Evolutionary conservation across 1,139 yeast genomes (phyloP).

Genomic region (Scheffersomyces insectosa): DNA sequence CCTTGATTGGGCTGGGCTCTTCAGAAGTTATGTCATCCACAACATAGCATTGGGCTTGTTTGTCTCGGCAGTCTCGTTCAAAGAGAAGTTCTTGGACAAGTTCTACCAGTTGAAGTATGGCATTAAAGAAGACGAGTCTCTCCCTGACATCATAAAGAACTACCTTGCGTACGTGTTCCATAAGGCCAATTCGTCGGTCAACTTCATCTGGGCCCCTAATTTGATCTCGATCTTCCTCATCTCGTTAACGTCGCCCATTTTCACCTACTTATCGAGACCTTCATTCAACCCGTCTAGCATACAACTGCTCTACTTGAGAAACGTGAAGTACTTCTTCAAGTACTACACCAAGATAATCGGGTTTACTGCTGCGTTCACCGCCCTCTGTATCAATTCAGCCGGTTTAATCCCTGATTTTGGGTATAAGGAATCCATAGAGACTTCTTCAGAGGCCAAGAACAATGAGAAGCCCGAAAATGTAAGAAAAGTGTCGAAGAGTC

Average conservation of each 20-base stretch:
- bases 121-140: constrained; percentile 11
- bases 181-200: constrained; percentile 33
- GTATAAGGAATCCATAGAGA: constrained; percentile 15
- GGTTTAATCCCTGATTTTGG: constrained; percentile 28
- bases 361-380: constrained; percentile 31
- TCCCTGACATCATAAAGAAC: constrained; percentile 13
- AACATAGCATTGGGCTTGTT: constrained; percentile 23
- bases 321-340: constrained; percentile 33
- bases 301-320: constrained; percentile 13
- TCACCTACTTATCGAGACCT: constrained; percentile 12
- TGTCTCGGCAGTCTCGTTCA: constrained; percentile 23
- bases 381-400: constrained; percentile 28
- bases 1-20: constrained; percentile 32
- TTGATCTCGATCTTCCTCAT: constrained; percentile 36
- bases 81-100: constrained; percentile 25
- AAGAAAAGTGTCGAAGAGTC: constrained; percentile 26
- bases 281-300: constrained; percentile 1
- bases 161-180: constrained; percentile 25
- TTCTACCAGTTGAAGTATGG: constrained; percentile 29
- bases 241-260: constrained; percentile 35
- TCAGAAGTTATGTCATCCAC: constrained; percentile 28
- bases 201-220: constrained; percentile 41
- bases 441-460: constrained; percentile 1
- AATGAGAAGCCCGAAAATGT: constrained; percentile 14
- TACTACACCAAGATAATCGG: constrained; percentile 39